A percentile compares a stretch with the other conserved stretches of the same genome.
Evolutionary conservation across 352 stramenopile genomes (phyloP).

Genomic region (Globisporangium iwayamae): DNA sequence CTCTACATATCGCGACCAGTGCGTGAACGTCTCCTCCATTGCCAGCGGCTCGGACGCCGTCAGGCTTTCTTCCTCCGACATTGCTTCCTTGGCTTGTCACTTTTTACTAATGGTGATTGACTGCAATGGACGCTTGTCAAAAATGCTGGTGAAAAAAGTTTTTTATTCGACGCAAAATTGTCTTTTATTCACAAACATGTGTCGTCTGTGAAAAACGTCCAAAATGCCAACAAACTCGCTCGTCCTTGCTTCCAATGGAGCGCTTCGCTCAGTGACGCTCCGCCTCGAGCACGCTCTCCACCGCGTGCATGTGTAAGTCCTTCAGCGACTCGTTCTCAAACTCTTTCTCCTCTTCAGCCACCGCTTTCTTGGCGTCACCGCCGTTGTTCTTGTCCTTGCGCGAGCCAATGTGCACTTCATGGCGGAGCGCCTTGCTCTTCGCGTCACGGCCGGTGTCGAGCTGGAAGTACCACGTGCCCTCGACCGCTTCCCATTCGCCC

Average conservation of each 20-base stretch:
- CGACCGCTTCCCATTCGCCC: conserved; percentile 30
- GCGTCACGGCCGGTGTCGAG: conserved; percentile 12
- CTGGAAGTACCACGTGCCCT: conserved; percentile 44
- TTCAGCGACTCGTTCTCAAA: not conserved
- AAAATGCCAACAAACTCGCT: not conserved
- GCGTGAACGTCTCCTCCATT: conserved; percentile 76
- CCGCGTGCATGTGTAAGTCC: not conserved
- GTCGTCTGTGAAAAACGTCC: not conserved
- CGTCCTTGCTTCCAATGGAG: not conserved
- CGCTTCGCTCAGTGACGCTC: not conserved
- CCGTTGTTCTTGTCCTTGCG: not conserved
- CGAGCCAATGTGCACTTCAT: conserved; percentile 24
- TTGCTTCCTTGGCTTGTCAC: conserved; percentile 21
- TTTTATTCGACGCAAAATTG: too few relatives aligned
- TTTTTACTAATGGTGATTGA: too few relatives aligned
- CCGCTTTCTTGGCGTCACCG: not conserved
- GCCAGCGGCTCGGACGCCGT: conserved; percentile 51
- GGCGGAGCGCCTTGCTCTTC: conserved; percentile 13
- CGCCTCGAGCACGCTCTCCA: not conserved
- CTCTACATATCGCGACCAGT: conserved; percentile 75
- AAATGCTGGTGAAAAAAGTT: too few relatives aligned
- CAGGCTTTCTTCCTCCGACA: conserved; percentile 60
- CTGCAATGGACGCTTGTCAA: too few relatives aligned
- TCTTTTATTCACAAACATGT: too few relatives aligned
- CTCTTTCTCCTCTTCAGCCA: not conserved